A percentile compares a stretch with the other conserved stretches of the same genome.
Conservation (phyloP, 2,329 filamentous ascomycete species). For the Xylaria polymorpha region DNA sequence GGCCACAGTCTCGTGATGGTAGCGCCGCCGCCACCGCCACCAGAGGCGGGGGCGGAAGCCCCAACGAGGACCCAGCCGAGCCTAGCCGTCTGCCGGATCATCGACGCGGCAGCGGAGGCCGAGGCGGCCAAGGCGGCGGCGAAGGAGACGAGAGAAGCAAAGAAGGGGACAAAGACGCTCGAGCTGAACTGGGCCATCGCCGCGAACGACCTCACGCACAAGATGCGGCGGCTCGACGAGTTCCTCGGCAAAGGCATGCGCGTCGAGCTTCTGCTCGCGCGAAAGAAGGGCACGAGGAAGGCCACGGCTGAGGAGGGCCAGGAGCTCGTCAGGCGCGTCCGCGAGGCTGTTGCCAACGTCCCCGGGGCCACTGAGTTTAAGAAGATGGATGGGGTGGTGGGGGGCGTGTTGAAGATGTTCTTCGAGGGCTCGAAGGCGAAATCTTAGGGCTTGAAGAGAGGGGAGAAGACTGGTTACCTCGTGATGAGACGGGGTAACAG, state of each 20-base stretch:
- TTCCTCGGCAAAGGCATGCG: slow-evolving; percentile 80
- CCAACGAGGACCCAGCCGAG: slow-evolving; percentile 37
- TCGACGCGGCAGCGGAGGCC: slow-evolving; percentile 65
- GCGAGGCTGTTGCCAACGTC: slow-evolving; percentile 45
- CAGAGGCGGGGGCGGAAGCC: neutral
- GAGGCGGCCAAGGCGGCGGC: slow-evolving; percentile 54
- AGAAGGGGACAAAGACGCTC: slow-evolving; percentile 73
- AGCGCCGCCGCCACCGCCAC: slow-evolving; percentile 42
- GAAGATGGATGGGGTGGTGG: slow-evolving; percentile 55
- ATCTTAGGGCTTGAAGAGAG: no score
- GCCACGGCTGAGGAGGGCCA: slow-evolving; percentile 71
- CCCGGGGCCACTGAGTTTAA: slow-evolving; percentile 54
- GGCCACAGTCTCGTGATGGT: slow-evolving; percentile 47
- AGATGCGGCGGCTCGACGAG: slow-evolving; percentile 71
- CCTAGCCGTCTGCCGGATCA: slow-evolving; percentile 72
- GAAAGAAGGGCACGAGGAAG: slow-evolving; percentile 71
- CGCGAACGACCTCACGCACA: slow-evolving; percentile 77
- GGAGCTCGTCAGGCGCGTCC: slow-evolving; percentile 65
- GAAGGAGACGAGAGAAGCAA: slow-evolving; percentile 54
- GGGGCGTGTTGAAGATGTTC: slow-evolving; percentile 52
- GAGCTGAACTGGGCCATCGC: slow-evolving; percentile 92
- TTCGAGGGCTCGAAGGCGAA: slow-evolving; percentile 51
- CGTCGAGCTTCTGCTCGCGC: slow-evolving; percentile 78
- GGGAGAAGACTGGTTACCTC: slow-evolving; percentile 13
- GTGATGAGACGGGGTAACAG: neutral